A percentile compares a stretch with the other conserved stretches of the same genome.
Conservation (phyloP, 148 eudicot genomes). For the Rhododendron griersonianum region DNA sequence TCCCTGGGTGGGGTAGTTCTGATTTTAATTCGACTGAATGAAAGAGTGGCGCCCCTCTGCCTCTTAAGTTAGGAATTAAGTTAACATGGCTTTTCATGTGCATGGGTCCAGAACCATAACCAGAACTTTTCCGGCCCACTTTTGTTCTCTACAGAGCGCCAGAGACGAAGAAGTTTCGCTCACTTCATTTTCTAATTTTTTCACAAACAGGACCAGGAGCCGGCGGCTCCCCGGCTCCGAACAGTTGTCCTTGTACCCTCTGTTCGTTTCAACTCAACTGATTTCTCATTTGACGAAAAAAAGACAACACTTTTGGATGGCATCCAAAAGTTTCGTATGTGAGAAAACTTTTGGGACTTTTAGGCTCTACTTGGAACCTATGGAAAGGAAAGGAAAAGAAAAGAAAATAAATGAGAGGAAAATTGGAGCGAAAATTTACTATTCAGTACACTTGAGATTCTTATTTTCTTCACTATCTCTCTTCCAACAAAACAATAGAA, state of each 20-base stretch:
- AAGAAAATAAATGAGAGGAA: no score
- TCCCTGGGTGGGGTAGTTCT: not conserved
- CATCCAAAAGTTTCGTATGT: not conserved
- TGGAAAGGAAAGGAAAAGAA: no score
- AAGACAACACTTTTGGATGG: not conserved
- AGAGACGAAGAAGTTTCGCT: not conserved
- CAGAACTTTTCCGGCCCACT: not conserved
- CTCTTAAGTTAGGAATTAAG: no score
- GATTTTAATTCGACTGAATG: not conserved
- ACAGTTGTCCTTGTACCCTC: not conserved
- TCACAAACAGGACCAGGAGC: not conserved
- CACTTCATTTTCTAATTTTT: not conserved
- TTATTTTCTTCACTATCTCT: no score
- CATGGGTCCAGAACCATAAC: not conserved
- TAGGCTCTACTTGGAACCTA: no score
- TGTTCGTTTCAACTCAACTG: not conserved
- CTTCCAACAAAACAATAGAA: no score
- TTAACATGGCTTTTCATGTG: no score
- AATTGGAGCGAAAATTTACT: no score
- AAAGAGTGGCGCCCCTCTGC: no score
- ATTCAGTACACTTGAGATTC: no score
- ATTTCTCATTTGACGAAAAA: no score
- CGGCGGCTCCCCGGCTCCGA: no score
- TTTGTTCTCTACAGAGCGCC: not conserved
- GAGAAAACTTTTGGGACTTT: not conserved